Base-by-base conservation (phyloP, 352 stramenopile species). In the Phytopythium montanum region DNA sequence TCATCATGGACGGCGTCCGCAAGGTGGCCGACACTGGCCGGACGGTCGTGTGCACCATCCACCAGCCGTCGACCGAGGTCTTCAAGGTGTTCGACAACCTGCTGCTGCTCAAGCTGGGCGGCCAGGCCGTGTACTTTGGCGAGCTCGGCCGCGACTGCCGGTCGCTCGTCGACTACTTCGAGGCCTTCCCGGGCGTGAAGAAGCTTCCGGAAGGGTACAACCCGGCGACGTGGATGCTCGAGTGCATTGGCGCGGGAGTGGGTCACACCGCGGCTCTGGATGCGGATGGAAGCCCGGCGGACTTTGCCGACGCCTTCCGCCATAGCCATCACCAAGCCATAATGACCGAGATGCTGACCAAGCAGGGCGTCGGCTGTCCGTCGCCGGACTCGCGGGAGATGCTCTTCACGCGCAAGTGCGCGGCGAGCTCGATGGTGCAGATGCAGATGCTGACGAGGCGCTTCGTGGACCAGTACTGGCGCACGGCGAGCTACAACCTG, bases 31-130 rank as follows among this genome's bases (percentile, higher is more conserved):
- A 72, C 59, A 78, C 78, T 25, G 87, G 87, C 0, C 68, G 78
- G 18, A 94, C 82, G 1, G 70, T 98, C 13, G 66, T 97, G 5
- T 97, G 93, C 44, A 97, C 90, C 33, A 98, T 98, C 68, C 93
- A 98, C 68, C 93, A 98, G 70, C 93, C 93, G 41, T 85, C 75
- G 13, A 82, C 77, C 1, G 83, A 96, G 50, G 82, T 97, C 1
- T 97, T 97, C 46, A 78, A 44, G 16, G 51, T 83, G n/a, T 94
- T 96, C 64, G 82, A 97, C 69, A 74, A 75, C 33, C 51, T 95
- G 10, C 72, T 95, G 41, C 62, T 96, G 12, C 65, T 97, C 3
- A 56, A 84, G 49, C 36, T 57, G 51, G 75, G 75, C 28, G 74
- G 76, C 12, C 44, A 65, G 33, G 65, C 64, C 18, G 65, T 70